Base-by-base conservation (phyloP, 352 stramenopile genomes). In the Pythium dissotocum region DNA sequence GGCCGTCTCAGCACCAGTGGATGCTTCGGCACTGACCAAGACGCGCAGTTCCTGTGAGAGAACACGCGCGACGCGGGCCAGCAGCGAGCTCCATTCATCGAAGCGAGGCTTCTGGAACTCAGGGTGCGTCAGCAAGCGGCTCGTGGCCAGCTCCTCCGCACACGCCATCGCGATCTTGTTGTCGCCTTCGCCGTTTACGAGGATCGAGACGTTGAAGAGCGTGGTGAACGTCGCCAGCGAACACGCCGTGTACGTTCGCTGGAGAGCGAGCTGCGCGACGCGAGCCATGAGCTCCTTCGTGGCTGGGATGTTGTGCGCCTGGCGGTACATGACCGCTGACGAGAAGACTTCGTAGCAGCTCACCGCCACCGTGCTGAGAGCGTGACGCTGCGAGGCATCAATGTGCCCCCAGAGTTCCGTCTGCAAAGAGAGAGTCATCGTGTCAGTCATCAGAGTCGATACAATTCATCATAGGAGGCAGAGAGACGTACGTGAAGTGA, bases 51-150 rank as follows among this genome's bases (percentile, higher is more conserved):
- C 51, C 0, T 21, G 18, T 2, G 74, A 62, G 13, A 91, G 66
- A 4, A 82, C 70, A 2, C 71, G 71, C 4, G 70, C 61, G 18
- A 83, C 77, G 2, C 67, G 65, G 2, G 58, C 52, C 6, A 91
- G 59, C 48, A 90, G 44, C 1, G 24, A n/a, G 0, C 78, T 72
- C 85, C 83, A 93, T 24, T 87, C 71, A 13, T 40, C 44, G 42
- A 89, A 88, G 18, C 58, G 61, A n/a, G 67, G 64, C n/a, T 77
- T 83, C 61, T 89, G 73, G n/a, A 84, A 72, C 24, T 93, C 82
- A 2, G 56, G 60, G 30, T 85, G 82, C 48, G 74, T 66, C 36
- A 86, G 48, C 55, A 93, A 24, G 54, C 66, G 54, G n/a, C 71
- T 74, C 10, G 59, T 76, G 38, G 82, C 48, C 32, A 90, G 67